Conservation (phyloP, 2,329 filamentous ascomycete species). For the Aspergillus quadrilineatus region DNA sequence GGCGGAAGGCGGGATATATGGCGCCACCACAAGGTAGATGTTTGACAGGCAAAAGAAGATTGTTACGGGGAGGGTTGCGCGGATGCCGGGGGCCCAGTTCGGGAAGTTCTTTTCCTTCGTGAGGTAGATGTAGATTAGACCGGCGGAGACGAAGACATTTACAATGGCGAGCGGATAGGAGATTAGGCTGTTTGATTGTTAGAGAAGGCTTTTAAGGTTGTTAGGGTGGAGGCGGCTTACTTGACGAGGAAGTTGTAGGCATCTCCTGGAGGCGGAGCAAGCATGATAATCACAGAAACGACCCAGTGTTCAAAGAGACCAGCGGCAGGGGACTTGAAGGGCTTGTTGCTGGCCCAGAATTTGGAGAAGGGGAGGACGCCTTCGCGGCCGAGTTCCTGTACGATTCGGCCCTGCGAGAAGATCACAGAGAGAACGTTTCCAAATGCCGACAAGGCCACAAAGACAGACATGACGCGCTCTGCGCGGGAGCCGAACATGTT, state of each 20-base stretch:
- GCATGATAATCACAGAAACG: constrained; percentile 63
- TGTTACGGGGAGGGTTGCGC: constrained; percentile 50
- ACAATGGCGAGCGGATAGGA: constrained; percentile 47
- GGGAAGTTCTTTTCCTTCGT: constrained; percentile 38
- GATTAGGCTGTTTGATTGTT: constrained; percentile 31
- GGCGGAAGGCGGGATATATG: constrained; percentile 51
- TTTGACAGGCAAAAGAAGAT: constrained; percentile 56
- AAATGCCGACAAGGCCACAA: constrained; percentile 61
- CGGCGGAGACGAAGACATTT: constrained; percentile 53
- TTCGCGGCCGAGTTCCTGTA: constrained; percentile 66
- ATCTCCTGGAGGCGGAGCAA: constrained; percentile 65
- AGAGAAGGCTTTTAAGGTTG: not conserved
- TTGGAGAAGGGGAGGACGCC: constrained; percentile 64
- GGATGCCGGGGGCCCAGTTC: constrained; percentile 51
- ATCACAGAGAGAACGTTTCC: constrained; percentile 61
- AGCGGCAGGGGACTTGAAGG: constrained; percentile 64
- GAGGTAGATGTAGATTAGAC: constrained; percentile 49
- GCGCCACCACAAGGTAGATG: constrained; percentile 53
- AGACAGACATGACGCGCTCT: constrained; percentile 58
- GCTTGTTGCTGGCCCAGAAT: constrained; percentile 69
- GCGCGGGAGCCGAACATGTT: constrained; percentile 59
- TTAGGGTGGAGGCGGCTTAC: constrained; percentile 26
- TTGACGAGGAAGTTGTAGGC: constrained; percentile 63
- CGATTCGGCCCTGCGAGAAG: constrained; percentile 47
- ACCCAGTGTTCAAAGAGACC: constrained; percentile 63